Percentiles rank a stretch among this genome's conserved stretches.
phyloP scores from a whole-genome alignment of 2,329 filamentous ascomycete species.

The Malbranchea zuffiana region DNA sequence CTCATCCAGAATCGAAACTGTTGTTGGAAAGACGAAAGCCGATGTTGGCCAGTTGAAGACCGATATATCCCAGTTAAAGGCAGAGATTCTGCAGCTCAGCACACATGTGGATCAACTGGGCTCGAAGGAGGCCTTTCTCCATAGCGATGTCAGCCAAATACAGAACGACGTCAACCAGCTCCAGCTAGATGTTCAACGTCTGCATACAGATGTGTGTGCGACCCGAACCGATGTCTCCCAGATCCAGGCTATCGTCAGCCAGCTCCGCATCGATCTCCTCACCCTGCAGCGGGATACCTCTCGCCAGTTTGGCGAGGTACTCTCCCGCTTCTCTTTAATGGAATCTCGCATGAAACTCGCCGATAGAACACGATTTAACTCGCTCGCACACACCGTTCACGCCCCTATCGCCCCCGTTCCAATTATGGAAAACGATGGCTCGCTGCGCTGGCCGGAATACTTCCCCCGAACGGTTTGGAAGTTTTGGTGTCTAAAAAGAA shows the following conservation, averaged over 20 bases:
- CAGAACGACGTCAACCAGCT: conserved; percentile 30
- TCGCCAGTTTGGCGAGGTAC: conserved; percentile 21
- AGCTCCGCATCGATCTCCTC: conserved; percentile 28
- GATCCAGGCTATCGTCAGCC: conserved; percentile 26
- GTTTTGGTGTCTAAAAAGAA: conserved; percentile 34
- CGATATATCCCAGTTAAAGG: conserved; percentile 28
- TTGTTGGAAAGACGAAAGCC: conserved; percentile 18
- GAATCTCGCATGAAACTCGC: conserved; percentile 27
- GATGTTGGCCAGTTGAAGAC: conserved; percentile 23
- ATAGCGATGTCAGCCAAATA: conserved; percentile 28
- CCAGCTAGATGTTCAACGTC: conserved; percentile 25
- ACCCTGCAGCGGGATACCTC: conserved; percentile 27
- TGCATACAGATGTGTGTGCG: conserved; percentile 26
- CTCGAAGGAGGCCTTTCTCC: conserved; percentile 27
- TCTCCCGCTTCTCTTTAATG: conserved; percentile 23
- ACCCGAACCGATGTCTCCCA: conserved; percentile 29
- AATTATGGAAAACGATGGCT: conserved; percentile 26
- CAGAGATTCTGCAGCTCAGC: conserved; percentile 27
- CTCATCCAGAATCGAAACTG: conserved; percentile 27
- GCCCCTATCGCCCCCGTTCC: conserved; percentile 31
- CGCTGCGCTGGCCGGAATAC: conserved; percentile 27
- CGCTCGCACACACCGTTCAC: conserved; percentile 28
- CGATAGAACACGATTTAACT: conserved; percentile 32
- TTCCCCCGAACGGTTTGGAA: conserved; percentile 32
- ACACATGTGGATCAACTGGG: conserved; percentile 24